These are phyloP conservation scores for Epichloe bromicola DNA, from an alignment of 2,329 filamentous ascomycete genomes.

Conservation along the genomic window DNA sequence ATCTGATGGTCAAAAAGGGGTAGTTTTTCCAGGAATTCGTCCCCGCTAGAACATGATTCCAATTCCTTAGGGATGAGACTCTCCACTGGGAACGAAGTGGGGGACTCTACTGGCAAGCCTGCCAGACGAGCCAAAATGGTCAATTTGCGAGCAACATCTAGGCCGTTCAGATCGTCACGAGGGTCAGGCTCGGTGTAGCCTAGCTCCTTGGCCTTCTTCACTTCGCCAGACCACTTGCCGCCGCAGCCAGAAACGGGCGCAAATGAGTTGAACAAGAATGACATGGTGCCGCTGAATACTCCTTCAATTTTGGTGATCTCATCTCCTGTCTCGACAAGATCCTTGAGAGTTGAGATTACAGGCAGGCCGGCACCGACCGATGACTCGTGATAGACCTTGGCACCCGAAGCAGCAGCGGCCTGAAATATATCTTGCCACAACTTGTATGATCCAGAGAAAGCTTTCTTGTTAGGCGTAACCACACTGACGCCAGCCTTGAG, in stretches of 20 bases:
- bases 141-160: constrained; percentile 89
- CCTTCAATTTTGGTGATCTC: constrained; percentile 86
- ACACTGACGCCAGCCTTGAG: constrained; percentile 74
- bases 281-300: constrained; percentile 95
- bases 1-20: constrained; percentile 72
- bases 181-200: constrained; percentile 89
- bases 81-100: constrained; percentile 85
- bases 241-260: constrained; percentile 63
- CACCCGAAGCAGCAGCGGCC: constrained; percentile 54
- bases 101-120: constrained; percentile 68
- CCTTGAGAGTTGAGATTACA: constrained; percentile 83
- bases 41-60: constrained; percentile 60
- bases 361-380: constrained; percentile 89
- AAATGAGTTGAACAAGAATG: constrained; percentile 96
- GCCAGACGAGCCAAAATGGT: constrained; percentile 84
- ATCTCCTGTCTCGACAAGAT: constrained; percentile 90
- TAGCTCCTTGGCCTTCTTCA: constrained; percentile 80
- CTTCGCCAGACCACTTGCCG: constrained; percentile 81
- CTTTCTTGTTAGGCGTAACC: constrained; percentile 97
- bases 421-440: constrained; percentile 83
- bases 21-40: constrained; percentile 74
- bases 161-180: constrained; percentile 72
- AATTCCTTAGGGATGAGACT: constrained; percentile 83
- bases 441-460: constrained; percentile 69
- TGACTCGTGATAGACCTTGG: constrained; percentile 88